Conservation (phyloP, 1,284 basidiomycete genomes). For the Coriolopsis trogii region DNA sequence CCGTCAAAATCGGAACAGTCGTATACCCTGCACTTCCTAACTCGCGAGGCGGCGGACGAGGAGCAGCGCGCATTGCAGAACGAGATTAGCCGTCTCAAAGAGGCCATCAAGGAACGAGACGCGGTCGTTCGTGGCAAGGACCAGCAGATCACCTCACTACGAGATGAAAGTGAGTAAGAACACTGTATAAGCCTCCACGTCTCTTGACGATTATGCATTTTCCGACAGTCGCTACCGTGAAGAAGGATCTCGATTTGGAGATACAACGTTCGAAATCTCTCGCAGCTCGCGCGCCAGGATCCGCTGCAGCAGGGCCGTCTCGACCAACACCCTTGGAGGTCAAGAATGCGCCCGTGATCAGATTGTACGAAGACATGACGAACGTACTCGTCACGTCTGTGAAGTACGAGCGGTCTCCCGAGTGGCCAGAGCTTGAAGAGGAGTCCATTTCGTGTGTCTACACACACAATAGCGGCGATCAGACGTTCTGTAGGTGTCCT, state of each 20-base stretch:
- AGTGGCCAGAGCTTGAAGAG: constrained; percentile 33
- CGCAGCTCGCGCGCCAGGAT: constrained; percentile 41
- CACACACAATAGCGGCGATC: constrained; percentile 23
- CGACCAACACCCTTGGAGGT: constrained; percentile 48
- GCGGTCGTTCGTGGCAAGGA: constrained; percentile 48
- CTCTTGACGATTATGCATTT: background rate
- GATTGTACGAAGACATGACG: constrained; percentile 45
- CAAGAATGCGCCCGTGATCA: constrained; percentile 45
- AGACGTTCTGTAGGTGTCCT: constrained; percentile 14
- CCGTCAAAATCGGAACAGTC: constrained; percentile 44
- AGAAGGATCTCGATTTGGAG: constrained; percentile 61
- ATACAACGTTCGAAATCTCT: constrained; percentile 58
- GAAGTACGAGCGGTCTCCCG: constrained; percentile 31
- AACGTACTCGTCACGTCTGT: constrained; percentile 40
- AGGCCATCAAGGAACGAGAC: constrained; percentile 47
- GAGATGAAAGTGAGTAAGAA: constrained; percentile 45
- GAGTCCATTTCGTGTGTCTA: constrained; percentile 36
- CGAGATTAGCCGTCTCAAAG: constrained; percentile 50
- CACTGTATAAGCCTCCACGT: background rate
- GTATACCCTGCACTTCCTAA: constrained; percentile 60
- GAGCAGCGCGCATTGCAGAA: constrained; percentile 58
- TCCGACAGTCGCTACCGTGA: constrained; percentile 40
- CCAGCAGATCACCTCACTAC: constrained; percentile 46
- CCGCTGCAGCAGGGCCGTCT: constrained; percentile 19
- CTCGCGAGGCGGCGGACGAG: constrained; percentile 70